Percentiles rank a stretch among this genome's conserved stretches.
These are phyloP conservation scores for Zalerion maritima DNA, from an alignment of 495 filamentous ascomycete species.

Conservation along the genomic window DNA sequence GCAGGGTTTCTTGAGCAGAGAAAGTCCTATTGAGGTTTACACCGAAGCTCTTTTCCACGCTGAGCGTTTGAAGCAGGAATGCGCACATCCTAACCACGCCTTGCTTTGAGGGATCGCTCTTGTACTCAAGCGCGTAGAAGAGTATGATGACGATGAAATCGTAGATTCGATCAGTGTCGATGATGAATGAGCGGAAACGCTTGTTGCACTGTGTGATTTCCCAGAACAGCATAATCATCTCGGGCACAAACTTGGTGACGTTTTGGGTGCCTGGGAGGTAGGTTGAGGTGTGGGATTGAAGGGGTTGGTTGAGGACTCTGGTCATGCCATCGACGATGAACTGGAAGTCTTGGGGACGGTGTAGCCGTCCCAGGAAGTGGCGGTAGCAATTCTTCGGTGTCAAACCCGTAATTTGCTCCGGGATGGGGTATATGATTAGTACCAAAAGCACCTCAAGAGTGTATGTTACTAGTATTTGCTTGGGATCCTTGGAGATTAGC, in stretches of 20 bases:
- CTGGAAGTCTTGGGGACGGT: conserved; percentile 93
- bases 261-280: conserved; percentile 82
- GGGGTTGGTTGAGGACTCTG: conserved; percentile 78
- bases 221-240: conserved; percentile 98
- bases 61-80: conserved; percentile 89
- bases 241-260: conserved; percentile 74
- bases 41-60: conserved; percentile 83
- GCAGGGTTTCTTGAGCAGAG: conserved; percentile 77
- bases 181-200: conserved; percentile 90
- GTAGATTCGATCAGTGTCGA: conserved; percentile 84
- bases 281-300: conserved; percentile 71
- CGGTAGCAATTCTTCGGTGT: conserved; percentile 77
- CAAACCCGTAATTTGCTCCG: conserved; percentile 48
- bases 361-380: conserved; percentile 79
- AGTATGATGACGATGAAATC: conserved; percentile 85
- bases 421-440: conserved; percentile 78
- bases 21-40: conserved; percentile 81
- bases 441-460: conserved; percentile 83
- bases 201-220: conserved; percentile 96
- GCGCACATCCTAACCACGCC: conserved; percentile 93
- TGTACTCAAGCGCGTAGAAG: conserved; percentile 85
- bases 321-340: conserved; percentile 96
- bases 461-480: conserved; percentile 81
- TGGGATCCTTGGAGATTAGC: conserved; percentile 85
- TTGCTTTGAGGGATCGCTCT: conserved; percentile 72